A percentile compares a stretch with the other conserved stretches of the same genome.
These are phyloP conservation scores for Nectriaceae sp. DNA, from an alignment of 2,329 filamentous ascomycete species.

Conservation along the genomic window DNA sequence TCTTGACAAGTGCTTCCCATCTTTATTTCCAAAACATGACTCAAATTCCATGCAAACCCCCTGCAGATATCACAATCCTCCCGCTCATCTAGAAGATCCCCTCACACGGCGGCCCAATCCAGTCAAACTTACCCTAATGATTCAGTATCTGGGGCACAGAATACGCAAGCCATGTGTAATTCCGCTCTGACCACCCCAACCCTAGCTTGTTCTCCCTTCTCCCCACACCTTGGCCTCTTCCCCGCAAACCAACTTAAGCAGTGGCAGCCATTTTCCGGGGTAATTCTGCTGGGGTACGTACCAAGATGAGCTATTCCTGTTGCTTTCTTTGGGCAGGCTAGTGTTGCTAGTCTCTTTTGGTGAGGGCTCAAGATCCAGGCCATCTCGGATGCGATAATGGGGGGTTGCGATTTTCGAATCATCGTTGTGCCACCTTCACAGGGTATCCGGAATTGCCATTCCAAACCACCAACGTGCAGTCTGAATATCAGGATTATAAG, in stretches of 20 bases:
- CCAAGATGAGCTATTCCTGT: too few species aligned
- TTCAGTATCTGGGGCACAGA: neutral
- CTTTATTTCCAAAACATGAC: too few species aligned
- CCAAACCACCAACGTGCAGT: neutral
- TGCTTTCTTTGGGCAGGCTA: too few species aligned
- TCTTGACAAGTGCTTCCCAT: too few species aligned
- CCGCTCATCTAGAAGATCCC: too few species aligned
- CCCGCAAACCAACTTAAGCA: constrained; percentile 9
- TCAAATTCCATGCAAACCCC: too few species aligned
- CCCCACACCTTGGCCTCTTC: constrained; percentile 4
- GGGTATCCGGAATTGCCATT: neutral
- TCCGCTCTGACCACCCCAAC: neutral
- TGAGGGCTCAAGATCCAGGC: neutral
- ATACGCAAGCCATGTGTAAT: neutral
- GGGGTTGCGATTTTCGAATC: constrained; percentile 1
- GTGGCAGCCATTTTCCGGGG: constrained; percentile 23
- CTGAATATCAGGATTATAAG: neutral
- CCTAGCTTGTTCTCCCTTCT: neutral
- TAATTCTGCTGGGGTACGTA: constrained; percentile 4
- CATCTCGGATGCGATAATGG: neutral
- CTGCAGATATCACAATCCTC: too few species aligned
- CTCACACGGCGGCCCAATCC: too few species aligned
- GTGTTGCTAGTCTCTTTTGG: too few species aligned
- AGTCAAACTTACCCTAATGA: neutral
- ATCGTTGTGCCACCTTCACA: constrained; percentile 4